These are phyloP conservation scores for Trichophyton rubrum DNA, from an alignment of 2,329 filamentous ascomycete species.

Conservation along the genomic window DNA sequence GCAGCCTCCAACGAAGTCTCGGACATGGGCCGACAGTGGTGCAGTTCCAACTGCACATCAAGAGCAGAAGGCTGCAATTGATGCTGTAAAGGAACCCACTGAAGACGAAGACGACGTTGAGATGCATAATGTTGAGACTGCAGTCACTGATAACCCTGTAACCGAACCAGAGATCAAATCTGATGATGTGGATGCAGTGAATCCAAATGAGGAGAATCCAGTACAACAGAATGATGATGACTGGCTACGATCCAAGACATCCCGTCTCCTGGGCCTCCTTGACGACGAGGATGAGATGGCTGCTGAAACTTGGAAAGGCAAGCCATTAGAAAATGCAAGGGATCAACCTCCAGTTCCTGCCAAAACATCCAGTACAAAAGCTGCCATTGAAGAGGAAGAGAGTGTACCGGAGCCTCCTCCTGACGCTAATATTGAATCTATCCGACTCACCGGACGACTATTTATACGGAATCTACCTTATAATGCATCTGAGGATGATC, in stretches of 20 bases:
- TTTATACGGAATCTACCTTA: constrained; percentile 88
- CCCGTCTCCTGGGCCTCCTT: constrained; percentile 68
- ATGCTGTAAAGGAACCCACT: not conserved
- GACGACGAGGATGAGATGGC: constrained; percentile 46
- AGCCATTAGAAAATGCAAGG: not conserved
- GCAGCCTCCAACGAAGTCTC: constrained; percentile 53
- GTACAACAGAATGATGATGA: constrained; percentile 57
- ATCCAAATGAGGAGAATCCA: constrained; percentile 17
- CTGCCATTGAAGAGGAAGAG: constrained; percentile 16
- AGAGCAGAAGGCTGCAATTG: constrained; percentile 9
- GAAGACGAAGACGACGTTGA: not conserved
- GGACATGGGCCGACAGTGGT: constrained; percentile 49
- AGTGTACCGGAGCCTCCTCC: constrained; percentile 24
- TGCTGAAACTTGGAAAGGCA: constrained; percentile 10
- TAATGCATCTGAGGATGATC: constrained; percentile 60
- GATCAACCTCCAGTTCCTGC: not conserved
- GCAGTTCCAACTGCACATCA: constrained; percentile 20
- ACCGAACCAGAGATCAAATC: not conserved
- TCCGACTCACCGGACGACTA: constrained; percentile 61
- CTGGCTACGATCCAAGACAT: constrained; percentile 85
- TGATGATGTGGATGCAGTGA: constrained; percentile 3
- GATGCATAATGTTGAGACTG: not conserved
- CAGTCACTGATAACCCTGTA: constrained; percentile 2
- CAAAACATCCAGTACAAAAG: not conserved
- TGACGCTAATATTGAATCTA: constrained; percentile 44